These are phyloP conservation scores for Dichomitus squalens DNA, from an alignment of 1,284 basidiomycete genomes.

Conservation along the genomic window DNA sequence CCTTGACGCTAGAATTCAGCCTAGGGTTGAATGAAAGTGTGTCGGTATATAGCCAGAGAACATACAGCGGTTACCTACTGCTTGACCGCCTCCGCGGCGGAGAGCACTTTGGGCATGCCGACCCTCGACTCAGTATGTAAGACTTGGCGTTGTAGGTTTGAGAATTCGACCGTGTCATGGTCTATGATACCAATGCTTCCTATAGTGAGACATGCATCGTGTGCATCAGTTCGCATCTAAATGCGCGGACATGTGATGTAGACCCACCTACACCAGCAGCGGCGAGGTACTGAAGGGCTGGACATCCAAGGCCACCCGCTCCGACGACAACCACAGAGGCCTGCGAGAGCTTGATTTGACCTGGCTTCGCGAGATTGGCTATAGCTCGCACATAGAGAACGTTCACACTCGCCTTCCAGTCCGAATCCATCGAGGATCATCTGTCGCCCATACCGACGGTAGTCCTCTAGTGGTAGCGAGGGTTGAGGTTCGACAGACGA, in stretches of 20 bases:
- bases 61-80: slow-evolving; percentile 44
- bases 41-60: neutral
- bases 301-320: slow-evolving; percentile 96
- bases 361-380: slow-evolving; percentile 43
- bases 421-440: slow-evolving; percentile 96
- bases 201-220: slow-evolving; percentile 30
- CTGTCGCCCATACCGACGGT: slow-evolving; percentile 92
- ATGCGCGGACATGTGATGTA: neutral
- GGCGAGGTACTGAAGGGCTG: slow-evolving; percentile 91
- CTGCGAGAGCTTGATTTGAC: slow-evolving; percentile 79
- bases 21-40: slow-evolving; percentile 40
- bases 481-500: slow-evolving; percentile 12
- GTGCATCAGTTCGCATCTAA: neutral
- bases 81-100: slow-evolving; percentile 70
- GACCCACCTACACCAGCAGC: slow-evolving; percentile 87
- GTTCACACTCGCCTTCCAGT: slow-evolving; percentile 49
- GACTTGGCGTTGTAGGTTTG: slow-evolving; percentile 94
- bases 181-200: slow-evolving; percentile 89
- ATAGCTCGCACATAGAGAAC: neutral
- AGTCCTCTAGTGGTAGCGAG: slow-evolving; percentile 63
- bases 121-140: slow-evolving; percentile 83
- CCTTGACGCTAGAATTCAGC: slow-evolving; percentile 65
- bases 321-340: slow-evolving; percentile 89
- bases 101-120: slow-evolving; percentile 85
- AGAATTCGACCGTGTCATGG: slow-evolving; percentile 88